Evolutionary conservation across 768 basidiomycete genomes (phyloP).

Genomic region (Hygrophoropsis aurantiaca): DNA sequence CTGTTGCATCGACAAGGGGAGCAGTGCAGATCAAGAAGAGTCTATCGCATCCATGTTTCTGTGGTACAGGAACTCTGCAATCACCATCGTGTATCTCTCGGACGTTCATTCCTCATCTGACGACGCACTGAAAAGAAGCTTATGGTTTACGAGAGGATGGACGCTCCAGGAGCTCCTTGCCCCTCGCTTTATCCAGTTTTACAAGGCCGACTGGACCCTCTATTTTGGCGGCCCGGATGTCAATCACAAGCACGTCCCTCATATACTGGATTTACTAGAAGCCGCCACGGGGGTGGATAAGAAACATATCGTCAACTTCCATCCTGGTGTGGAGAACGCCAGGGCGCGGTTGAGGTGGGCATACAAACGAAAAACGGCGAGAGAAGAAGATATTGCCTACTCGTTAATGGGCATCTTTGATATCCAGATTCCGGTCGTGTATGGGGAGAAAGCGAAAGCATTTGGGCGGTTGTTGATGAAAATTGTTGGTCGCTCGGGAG

Average conservation of each 20-base stretch:
- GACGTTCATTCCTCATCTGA: conserved; percentile 3
- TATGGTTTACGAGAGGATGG: conserved; percentile 9
- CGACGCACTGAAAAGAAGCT: not conserved
- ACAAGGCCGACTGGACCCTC: conserved; percentile 4
- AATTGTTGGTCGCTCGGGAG: conserved; percentile 25
- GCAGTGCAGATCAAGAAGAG: conserved; percentile 14
- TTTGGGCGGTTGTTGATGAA: conserved; percentile 27
- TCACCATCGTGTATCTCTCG: conserved; percentile 9
- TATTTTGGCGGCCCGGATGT: not conserved
- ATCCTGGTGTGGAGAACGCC: conserved; percentile 2
- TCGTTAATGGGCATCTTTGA: conserved; percentile 20
- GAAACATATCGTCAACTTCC: too few relatives aligned
- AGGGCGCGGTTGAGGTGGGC: conserved; percentile 14
- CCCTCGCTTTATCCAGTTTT: conserved; percentile 5
- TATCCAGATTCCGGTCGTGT: conserved; percentile 26
- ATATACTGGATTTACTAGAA: conserved; percentile 2
- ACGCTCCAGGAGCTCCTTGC: conserved; percentile 6
- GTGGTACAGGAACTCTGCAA: conserved; percentile 10
- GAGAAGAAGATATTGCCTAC: not conserved
- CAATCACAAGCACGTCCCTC: conserved; percentile 6
- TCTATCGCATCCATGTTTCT: conserved; percentile 9
- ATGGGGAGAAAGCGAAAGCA: conserved; percentile 20
- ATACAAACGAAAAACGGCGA: conserved; percentile 10
- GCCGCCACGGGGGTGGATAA: not conserved
- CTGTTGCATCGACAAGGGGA: conserved; percentile 14